phyloP scores from a whole-genome alignment of 139 green algal species.

The Diplosphaera chodatii region DNA sequence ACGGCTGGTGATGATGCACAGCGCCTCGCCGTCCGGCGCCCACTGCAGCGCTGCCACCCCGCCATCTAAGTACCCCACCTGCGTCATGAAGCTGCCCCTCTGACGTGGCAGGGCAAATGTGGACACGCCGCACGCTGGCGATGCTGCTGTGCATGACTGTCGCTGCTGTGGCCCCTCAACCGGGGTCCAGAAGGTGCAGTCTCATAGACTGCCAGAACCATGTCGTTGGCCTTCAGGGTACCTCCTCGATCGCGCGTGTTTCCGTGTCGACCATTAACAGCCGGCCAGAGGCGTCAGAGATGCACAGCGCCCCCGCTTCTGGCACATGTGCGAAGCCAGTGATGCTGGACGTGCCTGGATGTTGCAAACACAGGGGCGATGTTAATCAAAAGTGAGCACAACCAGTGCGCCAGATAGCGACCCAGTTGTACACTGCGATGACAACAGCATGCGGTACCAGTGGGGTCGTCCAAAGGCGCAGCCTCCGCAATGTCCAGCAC shows the following conservation, averaged over 20 bases:
- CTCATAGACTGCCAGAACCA: no score
- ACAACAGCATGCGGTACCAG: background rate
- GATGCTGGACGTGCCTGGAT: constrained; percentile 2
- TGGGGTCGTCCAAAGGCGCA: no score
- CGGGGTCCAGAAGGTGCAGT: no score
- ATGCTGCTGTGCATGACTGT: background rate
- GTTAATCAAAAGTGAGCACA: no score
- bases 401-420: no score
- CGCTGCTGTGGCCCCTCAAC: no score
- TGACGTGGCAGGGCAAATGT: background rate
- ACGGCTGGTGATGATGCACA: constrained; percentile 50
- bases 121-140: no score
- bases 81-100: background rate
- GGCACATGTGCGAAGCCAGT: constrained; percentile 26
- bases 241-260: constrained; percentile 3
- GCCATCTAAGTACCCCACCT: constrained; percentile 58
- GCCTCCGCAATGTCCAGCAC: no score
- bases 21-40: constrained; percentile 78
- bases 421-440: background rate
- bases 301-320: constrained; percentile 50
- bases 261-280: constrained; percentile 47
- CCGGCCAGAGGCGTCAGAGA: constrained; percentile 40
- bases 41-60: constrained; percentile 53
- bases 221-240: no score
- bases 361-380: no score